Evolutionary conservation across 2,329 filamentous ascomycete species (phyloP).

Genomic region (Ramichloridium luteum): DNA sequence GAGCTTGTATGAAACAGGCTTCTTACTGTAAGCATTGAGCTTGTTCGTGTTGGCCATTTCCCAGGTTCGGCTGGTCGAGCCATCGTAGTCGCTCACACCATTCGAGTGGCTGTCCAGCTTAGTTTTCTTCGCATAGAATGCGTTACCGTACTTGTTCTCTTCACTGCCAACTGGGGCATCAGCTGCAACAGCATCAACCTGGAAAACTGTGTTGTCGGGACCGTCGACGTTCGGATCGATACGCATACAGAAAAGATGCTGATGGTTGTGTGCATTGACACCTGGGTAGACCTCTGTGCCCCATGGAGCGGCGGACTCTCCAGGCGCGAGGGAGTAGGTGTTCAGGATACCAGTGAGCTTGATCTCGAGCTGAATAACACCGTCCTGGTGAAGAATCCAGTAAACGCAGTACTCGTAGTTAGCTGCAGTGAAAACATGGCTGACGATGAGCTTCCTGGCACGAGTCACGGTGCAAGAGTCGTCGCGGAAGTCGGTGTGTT

Average conservation of each 20-base stretch:
- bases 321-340: constrained; percentile 70
- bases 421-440: constrained; percentile 86
- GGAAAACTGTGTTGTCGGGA: constrained; percentile 70
- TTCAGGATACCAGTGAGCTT: constrained; percentile 85
- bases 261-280: constrained; percentile 91
- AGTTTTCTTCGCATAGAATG: constrained; percentile 75
- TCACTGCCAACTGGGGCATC: constrained; percentile 64
- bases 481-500: constrained; percentile 78
- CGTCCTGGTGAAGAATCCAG: constrained; percentile 88
- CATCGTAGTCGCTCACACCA: constrained; percentile 68
- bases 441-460: constrained; percentile 72
- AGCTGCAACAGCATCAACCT: constrained; percentile 61
- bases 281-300: constrained; percentile 84
- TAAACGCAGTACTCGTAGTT: constrained; percentile 87
- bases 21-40: constrained; percentile 74
- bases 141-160: constrained; percentile 83
- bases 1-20: constrained; percentile 77
- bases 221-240: constrained; percentile 82
- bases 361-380: constrained; percentile 82
- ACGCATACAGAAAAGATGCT: constrained; percentile 86
- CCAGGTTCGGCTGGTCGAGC: constrained; percentile 69
- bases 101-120: constrained; percentile 59
- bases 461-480: constrained; percentile 77
- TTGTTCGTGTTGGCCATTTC: constrained; percentile 78
- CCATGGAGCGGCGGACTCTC: constrained; percentile 75